These are phyloP conservation scores for Gracilaria caudata DNA, from an alignment of 23 red algal species.

Conservation along the genomic window DNA sequence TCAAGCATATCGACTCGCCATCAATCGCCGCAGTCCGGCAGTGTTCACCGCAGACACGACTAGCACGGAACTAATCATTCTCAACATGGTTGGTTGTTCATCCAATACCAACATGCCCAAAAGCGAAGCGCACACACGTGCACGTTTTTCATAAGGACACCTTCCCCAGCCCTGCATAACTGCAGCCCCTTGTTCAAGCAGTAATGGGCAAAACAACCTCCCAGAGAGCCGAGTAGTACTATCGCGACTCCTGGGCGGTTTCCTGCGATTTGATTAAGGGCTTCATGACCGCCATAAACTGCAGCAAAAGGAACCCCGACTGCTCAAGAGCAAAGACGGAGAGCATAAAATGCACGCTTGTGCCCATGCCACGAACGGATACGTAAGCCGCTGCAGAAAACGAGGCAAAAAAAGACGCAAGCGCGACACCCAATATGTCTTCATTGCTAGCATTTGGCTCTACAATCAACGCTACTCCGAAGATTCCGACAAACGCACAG, in stretches of 20 bases:
- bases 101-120: conserved; percentile 6
- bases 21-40: too few species aligned
- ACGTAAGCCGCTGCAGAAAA: conserved; percentile 28
- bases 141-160: not conserved
- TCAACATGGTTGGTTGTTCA: not conserved
- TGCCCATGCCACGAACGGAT: conserved; percentile 4
- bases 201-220: not conserved
- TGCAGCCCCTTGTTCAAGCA: conserved; percentile 20
- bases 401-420: not conserved
- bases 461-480: conserved; percentile 1
- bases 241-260: not conserved
- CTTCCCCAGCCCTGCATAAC: not conserved
- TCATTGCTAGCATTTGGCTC: not conserved
- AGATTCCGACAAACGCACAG: not conserved
- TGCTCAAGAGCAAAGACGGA: conserved; percentile 6
- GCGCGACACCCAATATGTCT: conserved; percentile 1
- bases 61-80: not conserved
- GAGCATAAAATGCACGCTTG: conserved; percentile 22
- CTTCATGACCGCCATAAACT: not conserved
- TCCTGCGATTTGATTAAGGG: not conserved
- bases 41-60: conserved; percentile 3
- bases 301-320: not conserved
- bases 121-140: conserved; percentile 3
- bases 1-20: too few species aligned
- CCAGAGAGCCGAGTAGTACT: not conserved